Conservation (phyloP, 73 alveolate species). For the Paramecium sexaurelia region DNA sequence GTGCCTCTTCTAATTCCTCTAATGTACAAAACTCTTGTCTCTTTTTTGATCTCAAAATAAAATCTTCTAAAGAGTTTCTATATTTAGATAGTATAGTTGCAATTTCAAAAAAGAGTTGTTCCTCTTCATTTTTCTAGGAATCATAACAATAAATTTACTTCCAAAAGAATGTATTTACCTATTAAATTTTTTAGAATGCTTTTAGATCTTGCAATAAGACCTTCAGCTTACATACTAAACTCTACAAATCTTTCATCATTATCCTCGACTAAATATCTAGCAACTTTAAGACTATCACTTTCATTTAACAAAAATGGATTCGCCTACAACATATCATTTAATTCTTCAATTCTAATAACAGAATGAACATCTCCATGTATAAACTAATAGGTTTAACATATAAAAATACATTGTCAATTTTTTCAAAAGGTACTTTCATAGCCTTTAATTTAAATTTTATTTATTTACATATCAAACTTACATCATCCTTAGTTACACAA, state of each 20-base stretch:
- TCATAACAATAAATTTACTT: background rate
- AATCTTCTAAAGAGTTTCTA: slow-evolving; percentile 14
- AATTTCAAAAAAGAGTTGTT: background rate
- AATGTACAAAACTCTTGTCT: background rate
- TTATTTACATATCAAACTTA: background rate
- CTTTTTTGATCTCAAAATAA: background rate
- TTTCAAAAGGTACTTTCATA: background rate
- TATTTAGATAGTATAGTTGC: background rate
- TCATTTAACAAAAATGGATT: slow-evolving; percentile 23
- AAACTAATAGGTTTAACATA: background rate
- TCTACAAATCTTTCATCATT: slow-evolving; percentile 36
- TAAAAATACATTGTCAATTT: background rate
- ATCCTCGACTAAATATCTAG: slow-evolving; percentile 41
- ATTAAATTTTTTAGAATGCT: slow-evolving; percentile 38
- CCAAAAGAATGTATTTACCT: background rate
- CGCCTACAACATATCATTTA: background rate
- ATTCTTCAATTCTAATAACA: slow-evolving; percentile 24
- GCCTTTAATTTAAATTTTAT: slow-evolving; percentile 4
- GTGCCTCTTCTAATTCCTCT: slow-evolving; percentile 42
- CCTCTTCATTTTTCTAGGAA: slow-evolving; percentile 20
- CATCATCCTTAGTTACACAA: slow-evolving; percentile 51
- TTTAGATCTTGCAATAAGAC: slow-evolving; percentile 5
- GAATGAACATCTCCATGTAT: slow-evolving; percentile 9
- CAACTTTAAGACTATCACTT: slow-evolving; percentile 1
- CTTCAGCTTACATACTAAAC: background rate